A percentile compares a stretch with the other conserved stretches of the same genome.
Evolutionary conservation across 192 early-diverging fungal species (phyloP).

Genomic region (Phlyctochytrium planicorne): DNA sequence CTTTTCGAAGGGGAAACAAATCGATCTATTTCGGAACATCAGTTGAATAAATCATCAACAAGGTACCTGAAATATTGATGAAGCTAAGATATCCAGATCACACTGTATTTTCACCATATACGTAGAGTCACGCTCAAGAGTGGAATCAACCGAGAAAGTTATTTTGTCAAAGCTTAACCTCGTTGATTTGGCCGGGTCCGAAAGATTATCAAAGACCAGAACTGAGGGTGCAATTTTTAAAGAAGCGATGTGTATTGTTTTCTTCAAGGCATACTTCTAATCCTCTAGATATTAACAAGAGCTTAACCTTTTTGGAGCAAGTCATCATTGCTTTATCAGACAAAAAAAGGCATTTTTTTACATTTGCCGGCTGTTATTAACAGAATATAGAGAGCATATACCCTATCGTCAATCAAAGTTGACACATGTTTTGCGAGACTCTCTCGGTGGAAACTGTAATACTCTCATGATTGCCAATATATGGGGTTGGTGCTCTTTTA

Average conservation of each 20-base stretch:
- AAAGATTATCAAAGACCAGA: conserved; percentile 62
- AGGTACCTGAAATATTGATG: conserved; percentile 33
- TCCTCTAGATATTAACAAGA: conserved; percentile 35
- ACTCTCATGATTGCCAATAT: conserved; percentile 75
- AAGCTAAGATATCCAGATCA: conserved; percentile 37
- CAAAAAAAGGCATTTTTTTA: conserved; percentile 46
- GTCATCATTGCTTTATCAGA: conserved; percentile 53
- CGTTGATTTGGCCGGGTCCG: conserved; percentile 76
- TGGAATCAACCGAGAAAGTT: background rate
- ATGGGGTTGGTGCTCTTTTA: background rate
- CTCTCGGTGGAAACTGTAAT: conserved; percentile 67
- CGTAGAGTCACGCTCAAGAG: background rate
- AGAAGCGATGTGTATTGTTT: conserved; percentile 59
- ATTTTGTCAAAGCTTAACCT: conserved; percentile 48
- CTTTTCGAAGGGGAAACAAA: conserved; percentile 68
- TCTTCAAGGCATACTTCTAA: background rate
- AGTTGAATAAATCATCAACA: conserved; percentile 56
- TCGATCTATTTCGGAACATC: conserved; percentile 59
- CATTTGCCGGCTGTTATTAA: background rate
- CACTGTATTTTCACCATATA: conserved; percentile 68
- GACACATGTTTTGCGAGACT: conserved; percentile 66
- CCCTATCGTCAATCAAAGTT: conserved; percentile 72
- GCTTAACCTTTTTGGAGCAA: background rate
- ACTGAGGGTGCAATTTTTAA: conserved; percentile 55
- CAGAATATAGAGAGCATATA: background rate